Conservation (phyloP, 768 basidiomycete species). For the Termitomyces sp. region DNA sequence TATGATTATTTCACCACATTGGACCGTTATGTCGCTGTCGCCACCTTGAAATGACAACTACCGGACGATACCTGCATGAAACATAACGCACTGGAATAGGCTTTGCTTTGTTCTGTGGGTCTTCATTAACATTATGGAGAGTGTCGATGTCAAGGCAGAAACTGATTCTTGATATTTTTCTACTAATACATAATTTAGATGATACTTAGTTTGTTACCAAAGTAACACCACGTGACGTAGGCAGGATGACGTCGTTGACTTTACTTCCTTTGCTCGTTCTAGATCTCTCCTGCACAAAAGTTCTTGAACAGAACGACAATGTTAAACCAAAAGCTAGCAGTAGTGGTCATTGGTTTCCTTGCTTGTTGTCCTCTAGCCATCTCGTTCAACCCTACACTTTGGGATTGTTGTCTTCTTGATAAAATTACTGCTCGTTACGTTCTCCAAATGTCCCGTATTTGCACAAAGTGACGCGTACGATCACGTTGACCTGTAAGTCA, state of each 20-base stretch:
- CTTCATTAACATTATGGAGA: no score
- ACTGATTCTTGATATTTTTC: no score
- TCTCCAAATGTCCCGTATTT: not conserved
- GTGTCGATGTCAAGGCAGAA: no score
- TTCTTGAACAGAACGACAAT: not conserved
- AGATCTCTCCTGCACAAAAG: not conserved
- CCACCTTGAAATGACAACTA: no score
- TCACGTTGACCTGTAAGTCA: conserved; percentile 24
- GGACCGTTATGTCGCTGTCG: no score
- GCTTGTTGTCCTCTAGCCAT: not conserved
- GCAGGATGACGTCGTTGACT: not conserved
- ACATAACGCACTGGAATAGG: no score
- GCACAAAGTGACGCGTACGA: conserved; percentile 18
- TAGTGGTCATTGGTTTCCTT: not conserved
- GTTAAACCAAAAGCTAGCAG: not conserved
- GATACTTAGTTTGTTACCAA: no score
- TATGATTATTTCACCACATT: no score
- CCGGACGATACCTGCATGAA: no score
- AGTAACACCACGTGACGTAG: not conserved
- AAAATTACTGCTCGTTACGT: not conserved
- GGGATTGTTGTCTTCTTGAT: not conserved
- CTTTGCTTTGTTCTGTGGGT: no score
- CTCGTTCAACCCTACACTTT: conserved; percentile 6
- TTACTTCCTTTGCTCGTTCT: no score
- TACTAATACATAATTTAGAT: no score